These are phyloP conservation scores for Santalum album DNA, from an alignment of 164 flowering plant genomes.

Conservation along the genomic window DNA sequence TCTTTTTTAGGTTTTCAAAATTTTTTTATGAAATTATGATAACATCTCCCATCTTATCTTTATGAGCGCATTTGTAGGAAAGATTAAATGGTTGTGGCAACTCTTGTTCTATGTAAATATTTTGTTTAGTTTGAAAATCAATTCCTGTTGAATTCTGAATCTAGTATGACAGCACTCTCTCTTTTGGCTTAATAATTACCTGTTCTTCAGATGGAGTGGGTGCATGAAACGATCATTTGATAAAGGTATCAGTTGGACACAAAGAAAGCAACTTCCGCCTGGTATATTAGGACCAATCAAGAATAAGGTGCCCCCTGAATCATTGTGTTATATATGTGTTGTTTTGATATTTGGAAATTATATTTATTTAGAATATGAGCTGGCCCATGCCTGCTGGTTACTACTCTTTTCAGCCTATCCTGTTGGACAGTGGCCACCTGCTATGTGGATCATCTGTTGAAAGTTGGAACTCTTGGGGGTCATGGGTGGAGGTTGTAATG, in stretches of 20 bases:
- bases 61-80: too few species aligned
- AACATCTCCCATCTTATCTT: too few species aligned
- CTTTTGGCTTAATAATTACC: too few species aligned
- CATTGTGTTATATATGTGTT: too few species aligned
- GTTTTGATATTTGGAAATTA: too few species aligned
- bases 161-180: too few species aligned
- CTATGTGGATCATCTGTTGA: slow-evolving; percentile 94
- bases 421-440: slow-evolving; percentile 66
- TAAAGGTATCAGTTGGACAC: slow-evolving; percentile 73
- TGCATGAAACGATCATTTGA: slow-evolving; percentile 83
- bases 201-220: slow-evolving; percentile 75
- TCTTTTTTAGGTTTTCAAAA: neutral
- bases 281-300: slow-evolving; percentile 89
- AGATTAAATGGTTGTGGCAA: too few species aligned
- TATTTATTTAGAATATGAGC: neutral
- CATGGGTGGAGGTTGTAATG: slow-evolving; percentile 80
- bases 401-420: slow-evolving; percentile 51
- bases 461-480: slow-evolving; percentile 99
- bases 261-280: slow-evolving; percentile 91
- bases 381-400: slow-evolving; percentile 1
- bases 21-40: too few species aligned
- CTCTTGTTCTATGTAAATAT: too few species aligned
- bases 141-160: neutral
- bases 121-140: too few species aligned
- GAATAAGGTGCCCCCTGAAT: slow-evolving; percentile 56